Conservation (phyloP, 1,139 yeast genomes). For the Hemisphaericaspora xylofermentans region DNA sequence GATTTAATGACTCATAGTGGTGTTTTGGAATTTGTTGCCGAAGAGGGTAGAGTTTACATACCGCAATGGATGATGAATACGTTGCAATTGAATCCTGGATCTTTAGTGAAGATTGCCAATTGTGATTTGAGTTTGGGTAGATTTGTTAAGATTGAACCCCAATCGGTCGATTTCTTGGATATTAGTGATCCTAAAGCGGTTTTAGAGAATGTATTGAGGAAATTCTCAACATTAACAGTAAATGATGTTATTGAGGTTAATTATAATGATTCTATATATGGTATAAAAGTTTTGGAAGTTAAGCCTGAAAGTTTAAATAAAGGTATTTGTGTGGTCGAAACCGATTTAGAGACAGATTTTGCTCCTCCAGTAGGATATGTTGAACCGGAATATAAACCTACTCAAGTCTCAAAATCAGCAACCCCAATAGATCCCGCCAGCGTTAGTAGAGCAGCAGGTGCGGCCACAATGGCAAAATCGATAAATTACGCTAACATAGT, state of each 20-base stretch:
- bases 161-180: slow-evolving; percentile 87
- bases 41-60: slow-evolving; percentile 90
- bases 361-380: slow-evolving; percentile 99
- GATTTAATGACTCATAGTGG: slow-evolving; percentile 76
- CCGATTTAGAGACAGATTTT: slow-evolving; percentile 95
- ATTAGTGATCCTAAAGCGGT: slow-evolving; percentile 97
- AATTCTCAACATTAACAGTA: slow-evolving; percentile 84
- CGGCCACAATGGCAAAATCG: slow-evolving; percentile 78
- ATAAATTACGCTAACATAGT: slow-evolving; percentile 67
- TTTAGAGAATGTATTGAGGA: slow-evolving; percentile 83
- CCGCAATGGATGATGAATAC: slow-evolving; percentile 98
- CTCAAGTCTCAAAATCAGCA: slow-evolving; percentile 22
- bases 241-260: slow-evolving; percentile 82
- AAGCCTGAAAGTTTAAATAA: slow-evolving; percentile 68
- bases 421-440: slow-evolving; percentile 36
- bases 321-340: slow-evolving; percentile 93
- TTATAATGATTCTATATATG: slow-evolving; percentile 78
- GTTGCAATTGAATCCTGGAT: slow-evolving; percentile 71
- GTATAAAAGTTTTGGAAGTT: slow-evolving; percentile 82
- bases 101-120: slow-evolving; percentile 68
- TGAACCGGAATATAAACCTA: slow-evolving; percentile 68
- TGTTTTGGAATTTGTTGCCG: slow-evolving; percentile 93
- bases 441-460: slow-evolving; percentile 45
- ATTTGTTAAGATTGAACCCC: slow-evolving; percentile 94
- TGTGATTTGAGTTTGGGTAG: slow-evolving; percentile 83